Percentiles rank a stretch among this genome's conserved stretches.
These are phyloP conservation scores for Hanseniaspora osmophila DNA, from an alignment of 805 yeast species.

Conservation along the genomic window DNA sequence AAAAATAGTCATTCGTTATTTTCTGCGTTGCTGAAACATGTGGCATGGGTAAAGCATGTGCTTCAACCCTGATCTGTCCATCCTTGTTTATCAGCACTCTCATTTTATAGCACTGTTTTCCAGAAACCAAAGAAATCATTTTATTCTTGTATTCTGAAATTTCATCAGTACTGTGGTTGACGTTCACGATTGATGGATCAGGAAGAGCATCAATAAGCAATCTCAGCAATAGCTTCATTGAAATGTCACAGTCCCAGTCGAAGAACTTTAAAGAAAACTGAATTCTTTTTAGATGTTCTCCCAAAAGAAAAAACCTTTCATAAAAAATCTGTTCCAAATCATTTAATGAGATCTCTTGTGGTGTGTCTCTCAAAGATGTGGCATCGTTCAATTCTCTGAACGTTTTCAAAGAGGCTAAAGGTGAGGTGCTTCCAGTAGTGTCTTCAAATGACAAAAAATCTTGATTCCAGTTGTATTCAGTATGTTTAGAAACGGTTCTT, in stretches of 20 bases:
- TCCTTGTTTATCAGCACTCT: conserved; percentile 28
- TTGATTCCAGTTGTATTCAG: not conserved
- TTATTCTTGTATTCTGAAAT: conserved; percentile 2
- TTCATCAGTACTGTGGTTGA: not conserved
- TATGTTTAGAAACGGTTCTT: not conserved
- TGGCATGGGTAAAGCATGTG: conserved; percentile 17
- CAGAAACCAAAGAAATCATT: conserved; percentile 15
- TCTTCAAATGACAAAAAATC: not conserved
- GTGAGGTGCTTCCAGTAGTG: too few species aligned
- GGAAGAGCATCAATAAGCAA: conserved; percentile 27
- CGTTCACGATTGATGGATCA: not conserved
- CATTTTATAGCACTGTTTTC: conserved; percentile 29
- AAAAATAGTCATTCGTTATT: conserved; percentile 14
- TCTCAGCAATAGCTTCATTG: conserved; percentile 28
- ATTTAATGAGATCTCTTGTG: not conserved
- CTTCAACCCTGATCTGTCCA: conserved; percentile 27
- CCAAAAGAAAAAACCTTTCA: conserved; percentile 42
- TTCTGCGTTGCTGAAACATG: conserved; percentile 1
- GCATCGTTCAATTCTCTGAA: too few species aligned
- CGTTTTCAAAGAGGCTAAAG: too few species aligned
- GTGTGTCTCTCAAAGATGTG: too few species aligned
- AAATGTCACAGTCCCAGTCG: conserved; percentile 30
- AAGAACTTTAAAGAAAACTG: conserved; percentile 42
- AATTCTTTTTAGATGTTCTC: conserved; percentile 50
- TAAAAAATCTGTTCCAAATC: conserved; percentile 10